Conservation (phyloP, 768 basidiomycete species). For the Lentinus tigrinus region DNA sequence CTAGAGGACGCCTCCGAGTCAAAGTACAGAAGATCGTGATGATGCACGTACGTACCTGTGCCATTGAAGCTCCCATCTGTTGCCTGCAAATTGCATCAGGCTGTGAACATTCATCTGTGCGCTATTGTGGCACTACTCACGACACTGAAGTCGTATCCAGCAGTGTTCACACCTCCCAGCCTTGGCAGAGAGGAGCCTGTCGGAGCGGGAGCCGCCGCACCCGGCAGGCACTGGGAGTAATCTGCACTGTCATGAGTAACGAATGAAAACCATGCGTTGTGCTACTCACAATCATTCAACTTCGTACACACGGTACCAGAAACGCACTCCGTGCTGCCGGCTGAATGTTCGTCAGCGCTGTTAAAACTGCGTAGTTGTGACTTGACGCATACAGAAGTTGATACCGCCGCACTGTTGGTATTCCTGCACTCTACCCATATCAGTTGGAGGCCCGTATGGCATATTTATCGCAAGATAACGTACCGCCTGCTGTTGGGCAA, state of each 20-base stretch:
- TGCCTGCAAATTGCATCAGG: background rate
- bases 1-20: conserved; percentile 8
- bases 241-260: conserved; percentile 13
- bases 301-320: conserved; percentile 28
- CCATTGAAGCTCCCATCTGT: conserved; percentile 48
- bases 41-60: conserved; percentile 10
- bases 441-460: too few relatives aligned
- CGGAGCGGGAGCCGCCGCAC: conserved; percentile 18
- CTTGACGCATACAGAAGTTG: conserved; percentile 23
- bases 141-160: conserved; percentile 46
- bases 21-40: background rate
- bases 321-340: conserved; percentile 28
- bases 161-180: conserved; percentile 49
- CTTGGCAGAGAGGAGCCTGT: conserved; percentile 31
- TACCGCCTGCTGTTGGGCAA: conserved; percentile 24
- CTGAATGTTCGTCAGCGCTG: conserved; percentile 3
- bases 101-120: background rate
- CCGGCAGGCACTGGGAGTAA: conserved; percentile 33
- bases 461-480: too few relatives aligned
- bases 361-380: too few relatives aligned
- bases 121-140: conserved; percentile 22
- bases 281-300: conserved; percentile 25
- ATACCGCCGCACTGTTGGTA: conserved; percentile 31
- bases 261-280: background rate
- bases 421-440: conserved; percentile 8